Evolutionary conservation across 2,329 filamentous ascomycete genomes (phyloP), one percentile per base, ranked within the genome.

Genomic region (Fusarium mexicanum): DNA sequence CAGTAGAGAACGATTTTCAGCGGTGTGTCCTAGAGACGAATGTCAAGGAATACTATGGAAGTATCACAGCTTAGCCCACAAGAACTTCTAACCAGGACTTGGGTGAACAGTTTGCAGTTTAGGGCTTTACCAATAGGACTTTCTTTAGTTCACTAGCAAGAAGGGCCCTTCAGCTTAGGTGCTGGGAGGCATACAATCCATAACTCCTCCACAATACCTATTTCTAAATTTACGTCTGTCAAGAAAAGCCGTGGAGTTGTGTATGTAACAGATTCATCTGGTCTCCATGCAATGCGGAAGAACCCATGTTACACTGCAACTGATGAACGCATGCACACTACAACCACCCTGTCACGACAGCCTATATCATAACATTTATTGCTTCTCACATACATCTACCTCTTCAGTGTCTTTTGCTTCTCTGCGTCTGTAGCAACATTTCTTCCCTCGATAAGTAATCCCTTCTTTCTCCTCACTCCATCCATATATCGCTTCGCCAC

Each of bases 401-500:
- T 83, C 85, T 92, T 92, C 78, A 92, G 74, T 11, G 89, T 92
- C 86, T 91, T 92, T 82, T 92, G 96, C 89, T 99, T 99, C 89
- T 98, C 95, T 4, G 95, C 96, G 86, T 96, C 94, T 71, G 91
- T 92, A 46, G 94, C 92, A 75, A 94, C 89, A 77, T 92, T 88
- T 75, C 92, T 90, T 4, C 93, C 93, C 85, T 92, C 91, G 7
- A 99, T 92, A 76, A 97, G 84, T 83, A 99, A 80, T 0, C 96
- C 96, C 89, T 99, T 99, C 83, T 95, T 88, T 80, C 87, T 88
- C 79, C 96, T 87, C 46, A 99, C 96, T 43, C 89, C 87, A 84
- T 99, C 96, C 89, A 99, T 95, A 86, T 98, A 98, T 80, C 93
- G 86, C 89, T 97, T 98, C 31, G 96, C 96, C 58, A 98, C 94